These are phyloP conservation scores for Ceratocystis eucalypticola DNA, from an alignment of 2,329 filamentous ascomycete genomes.

Conservation along the genomic window DNA sequence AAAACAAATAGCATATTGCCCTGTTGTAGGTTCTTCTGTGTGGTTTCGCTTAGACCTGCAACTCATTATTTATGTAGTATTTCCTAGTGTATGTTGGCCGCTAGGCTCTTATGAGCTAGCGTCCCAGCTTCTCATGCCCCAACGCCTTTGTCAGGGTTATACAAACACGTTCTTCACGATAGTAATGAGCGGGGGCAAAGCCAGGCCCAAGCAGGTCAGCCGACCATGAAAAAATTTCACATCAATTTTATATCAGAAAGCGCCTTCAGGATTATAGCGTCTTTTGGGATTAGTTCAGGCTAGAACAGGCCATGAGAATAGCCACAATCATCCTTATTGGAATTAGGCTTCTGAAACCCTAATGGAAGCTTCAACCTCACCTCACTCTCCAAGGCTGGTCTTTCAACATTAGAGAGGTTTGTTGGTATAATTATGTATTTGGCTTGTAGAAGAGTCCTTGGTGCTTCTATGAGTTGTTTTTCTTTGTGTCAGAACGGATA, in stretches of 20 bases:
- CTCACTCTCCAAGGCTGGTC: not conserved
- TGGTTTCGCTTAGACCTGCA: not conserved
- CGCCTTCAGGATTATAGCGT: not conserved
- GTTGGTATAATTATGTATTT: too few relatives aligned
- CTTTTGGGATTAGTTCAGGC: not conserved
- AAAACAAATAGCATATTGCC: not conserved
- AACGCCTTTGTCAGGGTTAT: not conserved
- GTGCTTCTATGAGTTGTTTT: too few relatives aligned
- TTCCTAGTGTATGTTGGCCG: not conserved
- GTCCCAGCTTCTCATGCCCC: not conserved
- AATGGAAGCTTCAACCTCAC: not conserved
- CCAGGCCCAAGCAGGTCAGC: constrained; percentile 5
- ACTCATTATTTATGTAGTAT: not conserved
- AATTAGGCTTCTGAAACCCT: not conserved
- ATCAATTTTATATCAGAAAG: not conserved
- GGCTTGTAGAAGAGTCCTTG: not conserved
- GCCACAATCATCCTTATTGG: not conserved
- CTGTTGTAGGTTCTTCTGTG: not conserved
- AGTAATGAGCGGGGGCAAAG: not conserved
- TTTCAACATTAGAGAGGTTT: not conserved
- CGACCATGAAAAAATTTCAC: constrained; percentile 10
- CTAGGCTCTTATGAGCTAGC: too few relatives aligned
- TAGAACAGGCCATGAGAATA: not conserved
- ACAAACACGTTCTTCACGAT: not conserved
- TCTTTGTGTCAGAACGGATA: too few relatives aligned